These are phyloP conservation scores for Pisolithus thermaeus DNA, from an alignment of 1,284 basidiomycete species.

Conservation along the genomic window DNA sequence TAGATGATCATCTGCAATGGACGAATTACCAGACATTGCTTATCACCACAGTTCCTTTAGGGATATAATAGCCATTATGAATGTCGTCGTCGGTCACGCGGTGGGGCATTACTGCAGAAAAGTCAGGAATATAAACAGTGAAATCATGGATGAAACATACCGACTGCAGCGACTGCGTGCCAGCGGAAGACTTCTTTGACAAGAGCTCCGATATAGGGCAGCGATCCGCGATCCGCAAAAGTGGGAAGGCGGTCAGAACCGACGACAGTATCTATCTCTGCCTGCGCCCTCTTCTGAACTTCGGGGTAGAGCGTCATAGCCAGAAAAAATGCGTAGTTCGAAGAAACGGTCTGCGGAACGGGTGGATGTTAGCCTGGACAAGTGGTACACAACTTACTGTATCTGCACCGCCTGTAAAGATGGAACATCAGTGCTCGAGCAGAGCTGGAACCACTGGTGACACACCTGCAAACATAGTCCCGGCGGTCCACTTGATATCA, in stretches of 20 bases:
- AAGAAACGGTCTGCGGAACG: conserved; percentile 1
- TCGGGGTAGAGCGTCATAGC: conserved; percentile 8
- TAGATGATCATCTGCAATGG: too few relatives aligned
- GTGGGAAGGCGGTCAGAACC: conserved; percentile 3
- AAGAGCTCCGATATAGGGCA: conserved; percentile 7
- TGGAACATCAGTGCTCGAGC: background rate
- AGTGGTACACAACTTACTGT: background rate
- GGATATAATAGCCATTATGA: conserved; percentile 28
- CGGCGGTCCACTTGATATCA: conserved; percentile 5
- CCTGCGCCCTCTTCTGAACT: conserved; percentile 6
- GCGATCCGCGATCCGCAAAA: background rate
- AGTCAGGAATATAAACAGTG: too few relatives aligned
- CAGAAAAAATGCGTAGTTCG: conserved; percentile 1
- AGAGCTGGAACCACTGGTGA: background rate
- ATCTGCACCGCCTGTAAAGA: background rate
- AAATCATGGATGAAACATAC: conserved; percentile 7
- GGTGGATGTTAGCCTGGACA: background rate
- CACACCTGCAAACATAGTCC: background rate
- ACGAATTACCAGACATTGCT: conserved; percentile 24
- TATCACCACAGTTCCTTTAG: conserved; percentile 27
- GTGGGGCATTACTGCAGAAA: background rate
- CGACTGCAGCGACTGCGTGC: background rate
- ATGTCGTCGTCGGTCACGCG: conserved; percentile 4
- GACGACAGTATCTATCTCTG: conserved; percentile 6
- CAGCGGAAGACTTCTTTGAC: conserved; percentile 5